Evolutionary conservation across 768 basidiomycete genomes (phyloP).

Genomic region (Rhizopogon rudus): DNA sequence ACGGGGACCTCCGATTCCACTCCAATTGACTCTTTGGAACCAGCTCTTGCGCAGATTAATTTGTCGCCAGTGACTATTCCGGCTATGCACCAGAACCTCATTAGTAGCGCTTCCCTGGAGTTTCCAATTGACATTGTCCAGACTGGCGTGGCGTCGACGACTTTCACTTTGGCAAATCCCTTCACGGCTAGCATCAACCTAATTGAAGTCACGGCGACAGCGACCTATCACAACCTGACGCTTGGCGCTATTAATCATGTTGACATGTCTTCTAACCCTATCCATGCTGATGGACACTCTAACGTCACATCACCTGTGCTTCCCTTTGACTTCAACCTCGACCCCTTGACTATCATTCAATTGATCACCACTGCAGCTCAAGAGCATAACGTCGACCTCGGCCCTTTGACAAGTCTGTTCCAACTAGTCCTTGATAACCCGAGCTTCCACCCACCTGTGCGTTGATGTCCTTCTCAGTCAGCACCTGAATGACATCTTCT

Average conservation of each 20-base stretch:
- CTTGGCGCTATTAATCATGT: slow-evolving; percentile 55
- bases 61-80: slow-evolving; percentile 62
- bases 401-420: slow-evolving; percentile 52
- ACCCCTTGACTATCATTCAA: slow-evolving; percentile 57
- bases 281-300: slow-evolving; percentile 55
- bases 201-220: slow-evolving; percentile 47
- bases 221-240: slow-evolving; percentile 48
- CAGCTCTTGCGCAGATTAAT: slow-evolving; percentile 54
- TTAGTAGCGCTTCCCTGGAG: slow-evolving; percentile 47
- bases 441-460: slow-evolving; percentile 45
- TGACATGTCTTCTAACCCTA: slow-evolving; percentile 51
- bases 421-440: slow-evolving; percentile 48
- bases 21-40: slow-evolving; percentile 53
- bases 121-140: slow-evolving; percentile 60
- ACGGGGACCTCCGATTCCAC: slow-evolving; percentile 52
- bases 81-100: slow-evolving; percentile 56
- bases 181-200: slow-evolving; percentile 72
- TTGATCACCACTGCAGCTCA: slow-evolving; percentile 47
- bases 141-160: slow-evolving; percentile 53
- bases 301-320: slow-evolving; percentile 51
- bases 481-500: background rate
- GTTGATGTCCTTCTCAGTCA: slow-evolving; percentile 11
- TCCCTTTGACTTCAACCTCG: slow-evolving; percentile 59
- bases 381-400: slow-evolving; percentile 54
- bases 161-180: slow-evolving; percentile 59